These are phyloP conservation scores for Rhodotorula sp. DNA, from an alignment of 1,284 basidiomycete genomes.

Conservation along the genomic window DNA sequence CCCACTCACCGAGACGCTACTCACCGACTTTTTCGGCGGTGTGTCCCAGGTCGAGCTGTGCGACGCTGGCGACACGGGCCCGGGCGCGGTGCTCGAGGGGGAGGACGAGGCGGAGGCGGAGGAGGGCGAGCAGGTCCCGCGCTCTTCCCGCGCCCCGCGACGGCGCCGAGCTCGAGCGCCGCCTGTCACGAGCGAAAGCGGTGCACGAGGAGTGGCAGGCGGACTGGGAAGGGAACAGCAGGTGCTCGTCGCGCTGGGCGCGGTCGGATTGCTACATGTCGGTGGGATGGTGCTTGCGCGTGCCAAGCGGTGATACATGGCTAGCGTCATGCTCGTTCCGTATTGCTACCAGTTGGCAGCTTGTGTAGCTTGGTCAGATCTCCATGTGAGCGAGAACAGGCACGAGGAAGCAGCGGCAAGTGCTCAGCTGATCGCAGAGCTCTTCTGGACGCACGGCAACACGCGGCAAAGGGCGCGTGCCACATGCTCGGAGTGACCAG, in stretches of 20 bases:
- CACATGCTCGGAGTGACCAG: too few species aligned
- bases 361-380: too few species aligned
- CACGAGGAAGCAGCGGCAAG: too few species aligned
- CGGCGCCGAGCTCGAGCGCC: background rate
- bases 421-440: too few species aligned
- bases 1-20: conserved; percentile 66
- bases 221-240: conserved; percentile 61
- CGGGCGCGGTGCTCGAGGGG: background rate
- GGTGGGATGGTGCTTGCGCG: background rate
- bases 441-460: too few species aligned
- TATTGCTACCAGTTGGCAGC: too few species aligned
- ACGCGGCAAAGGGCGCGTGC: too few species aligned
- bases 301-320: background rate
- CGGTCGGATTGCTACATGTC: background rate
- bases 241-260: background rate
- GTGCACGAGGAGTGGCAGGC: conserved; percentile 43
- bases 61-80: fast-evolving
- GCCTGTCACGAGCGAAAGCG: conserved; percentile 27
- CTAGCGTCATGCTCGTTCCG: too few species aligned
- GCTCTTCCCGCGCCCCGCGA: background rate
- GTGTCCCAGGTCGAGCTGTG: conserved; percentile 73
- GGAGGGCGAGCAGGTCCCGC: background rate
- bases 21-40: conserved; percentile 96
- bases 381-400: too few species aligned
- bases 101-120: conserved; percentile 58